Conservation (phyloP, 176 grass and related monocot species). For the Puya raimondii region DNA sequence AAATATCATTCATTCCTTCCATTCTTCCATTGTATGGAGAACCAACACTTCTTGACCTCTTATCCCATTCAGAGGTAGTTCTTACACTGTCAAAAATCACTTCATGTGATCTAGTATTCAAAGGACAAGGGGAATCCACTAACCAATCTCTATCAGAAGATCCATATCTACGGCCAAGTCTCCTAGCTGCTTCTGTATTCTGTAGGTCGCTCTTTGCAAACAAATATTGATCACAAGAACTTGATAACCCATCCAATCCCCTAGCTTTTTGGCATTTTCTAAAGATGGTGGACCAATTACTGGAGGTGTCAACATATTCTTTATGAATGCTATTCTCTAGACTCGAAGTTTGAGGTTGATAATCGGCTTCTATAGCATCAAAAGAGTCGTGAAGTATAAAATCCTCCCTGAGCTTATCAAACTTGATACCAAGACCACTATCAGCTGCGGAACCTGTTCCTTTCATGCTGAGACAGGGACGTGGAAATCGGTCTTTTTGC, state of each 20-base stretch:
- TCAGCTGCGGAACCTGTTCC: conserved; percentile 18
- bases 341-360: conserved; percentile 23
- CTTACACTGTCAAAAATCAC: conserved; percentile 19
- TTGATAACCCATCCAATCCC: conserved; percentile 8
- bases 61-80: conserved; percentile 9
- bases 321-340: conserved; percentile 24
- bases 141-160: conserved; percentile 22
- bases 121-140: conserved; percentile 23
- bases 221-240: conserved; percentile 9
- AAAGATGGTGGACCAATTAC: conserved; percentile 20
- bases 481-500: conserved; percentile 26
- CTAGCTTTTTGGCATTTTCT: conserved; percentile 30
- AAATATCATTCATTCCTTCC: conserved; percentile 13
- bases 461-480: conserved; percentile 30
- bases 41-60: conserved; percentile 20
- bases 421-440: conserved; percentile 25
- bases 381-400: conserved; percentile 20
- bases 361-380: conserved; percentile 22
- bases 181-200: conserved; percentile 20
- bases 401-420: conserved; percentile 35
- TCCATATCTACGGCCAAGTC: conserved; percentile 24
- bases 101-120: conserved; percentile 1
- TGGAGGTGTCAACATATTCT: conserved; percentile 32
- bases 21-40: conserved; percentile 23
- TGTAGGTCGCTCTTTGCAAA: conserved; percentile 23